Base-by-base conservation (phyloP, 1,139 yeast genomes). In the Saccharomyces hybrid region DNA sequence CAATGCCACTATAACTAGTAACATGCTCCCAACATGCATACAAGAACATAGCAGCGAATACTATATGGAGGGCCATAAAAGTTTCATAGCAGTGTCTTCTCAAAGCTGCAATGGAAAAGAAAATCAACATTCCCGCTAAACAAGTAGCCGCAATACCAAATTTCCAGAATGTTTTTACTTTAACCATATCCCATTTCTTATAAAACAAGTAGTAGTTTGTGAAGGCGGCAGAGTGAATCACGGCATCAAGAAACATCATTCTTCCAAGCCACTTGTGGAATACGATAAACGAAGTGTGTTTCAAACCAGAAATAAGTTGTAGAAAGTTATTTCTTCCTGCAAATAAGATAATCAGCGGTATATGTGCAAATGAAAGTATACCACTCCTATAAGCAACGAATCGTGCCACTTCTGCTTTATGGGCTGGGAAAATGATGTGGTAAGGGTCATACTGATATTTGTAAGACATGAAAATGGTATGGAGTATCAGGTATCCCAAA, bases 261-360 rank as follows among this genome's bases (percentile, higher is more conserved):
- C 93, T 77, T 1, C 86, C 81, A 4, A 82, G 64, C 84, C 88
- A 83, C 62, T 83, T 80, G 68, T 86, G 93, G 64, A 82, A 75
- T 27, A 77, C 72, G 54, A 83, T 73, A 63, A 84, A 83, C 51
- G 86, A 78, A 4, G 82, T 74, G 58, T 77, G 78, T 16, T 79
- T 73, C 84, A 88, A 83, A 48, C 88, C 86, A 4, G 88, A 81
- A 44, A 83, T 53, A 75, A 78, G 78, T 65, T 80, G 80, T 60
- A 86, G 69, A 55, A 86, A 71, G 65, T 84, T 85, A 65, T 85
- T 86, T 72, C 88, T 75, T 21, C 85, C 82, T 16, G 83, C 79
- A 65, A 83, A 81, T 48, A 82, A 69, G 31, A 81, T 71, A 47
- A 80, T 67, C 3, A 78, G 58, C 2, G 87, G 87, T 48, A 80